phyloP scores from a whole-genome alignment of 1,284 basidiomycete genomes.

The Malassezia dermatis region DNA sequence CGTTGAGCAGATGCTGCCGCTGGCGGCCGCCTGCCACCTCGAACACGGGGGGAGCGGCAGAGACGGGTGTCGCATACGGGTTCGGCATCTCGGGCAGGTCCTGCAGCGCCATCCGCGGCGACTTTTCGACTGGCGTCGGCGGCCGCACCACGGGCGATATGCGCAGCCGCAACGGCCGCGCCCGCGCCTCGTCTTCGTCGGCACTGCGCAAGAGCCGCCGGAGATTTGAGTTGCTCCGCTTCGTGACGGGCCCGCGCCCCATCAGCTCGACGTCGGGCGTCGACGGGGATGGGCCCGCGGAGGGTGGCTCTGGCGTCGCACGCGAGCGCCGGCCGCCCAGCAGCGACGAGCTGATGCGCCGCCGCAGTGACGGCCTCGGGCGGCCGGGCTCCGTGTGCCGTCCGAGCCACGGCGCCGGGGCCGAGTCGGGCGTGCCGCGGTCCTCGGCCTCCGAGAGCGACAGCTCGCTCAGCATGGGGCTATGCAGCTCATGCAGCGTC shows the following conservation, averaged over 20 bases:
- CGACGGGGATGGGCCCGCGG: not conserved
- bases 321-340: not conserved
- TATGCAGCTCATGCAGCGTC: not conserved
- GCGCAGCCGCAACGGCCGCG: not conserved
- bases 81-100: conserved; percentile 8
- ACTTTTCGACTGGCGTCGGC: not conserved
- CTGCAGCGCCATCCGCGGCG: not conserved
- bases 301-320: conserved; percentile 1
- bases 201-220: conserved; percentile 11
- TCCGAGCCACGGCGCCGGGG: too few relatives aligned
- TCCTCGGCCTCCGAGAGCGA: not conserved
- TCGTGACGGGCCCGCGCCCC: not conserved
- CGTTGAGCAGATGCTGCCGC: conserved; percentile 69
- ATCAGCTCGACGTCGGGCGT: not conserved
- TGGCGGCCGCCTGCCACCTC: conserved; percentile 53
- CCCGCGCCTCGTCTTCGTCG: not conserved
- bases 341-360: not conserved
- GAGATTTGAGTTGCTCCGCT: conserved; percentile 1
- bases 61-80: conserved; percentile 1
- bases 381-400: too few relatives aligned
- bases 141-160: not conserved
- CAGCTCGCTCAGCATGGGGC: not conserved
- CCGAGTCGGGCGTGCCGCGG: not conserved
- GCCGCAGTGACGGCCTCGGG: not conserved
- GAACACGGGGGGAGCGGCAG: not conserved